phyloP scores from a whole-genome alignment of 306 rosid species.

The Morella rubra region DNA sequence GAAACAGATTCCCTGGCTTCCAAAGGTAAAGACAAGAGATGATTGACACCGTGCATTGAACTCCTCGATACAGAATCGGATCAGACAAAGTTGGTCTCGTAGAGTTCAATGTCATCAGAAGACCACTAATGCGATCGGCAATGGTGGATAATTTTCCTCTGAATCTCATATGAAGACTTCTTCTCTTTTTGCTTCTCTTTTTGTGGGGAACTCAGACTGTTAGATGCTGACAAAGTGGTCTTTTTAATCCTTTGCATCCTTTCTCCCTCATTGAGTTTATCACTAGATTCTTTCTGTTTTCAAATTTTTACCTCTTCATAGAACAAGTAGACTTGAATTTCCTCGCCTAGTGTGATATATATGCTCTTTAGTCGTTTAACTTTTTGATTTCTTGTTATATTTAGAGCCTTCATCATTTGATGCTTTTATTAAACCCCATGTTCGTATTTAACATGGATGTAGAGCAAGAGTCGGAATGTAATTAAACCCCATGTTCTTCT shows the following conservation, averaged over 20 bases:
- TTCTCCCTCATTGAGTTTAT: not conserved
- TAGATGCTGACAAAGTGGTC: not conserved
- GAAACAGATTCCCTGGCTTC: constrained; percentile 49
- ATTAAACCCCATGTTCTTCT: too few species aligned
- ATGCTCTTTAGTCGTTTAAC: not conserved
- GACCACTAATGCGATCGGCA: not conserved
- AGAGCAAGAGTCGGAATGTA: not conserved
- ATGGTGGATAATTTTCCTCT: constrained; percentile 9
- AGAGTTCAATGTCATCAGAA: not conserved
- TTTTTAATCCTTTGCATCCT: not conserved
- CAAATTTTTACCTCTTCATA: not conserved
- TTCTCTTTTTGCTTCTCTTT: not conserved
- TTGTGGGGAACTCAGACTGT: not conserved
- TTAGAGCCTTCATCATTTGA: not conserved
- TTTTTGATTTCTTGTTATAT: not conserved
- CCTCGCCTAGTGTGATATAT: not conserved
- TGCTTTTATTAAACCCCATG: not conserved
- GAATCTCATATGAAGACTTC: constrained; percentile 16
- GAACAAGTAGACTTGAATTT: not conserved
- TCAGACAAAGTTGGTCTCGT: not conserved
- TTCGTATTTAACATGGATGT: not conserved
- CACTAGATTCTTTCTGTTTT: not conserved
- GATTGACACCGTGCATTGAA: constrained; percentile 13
- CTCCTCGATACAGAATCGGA: not conserved
- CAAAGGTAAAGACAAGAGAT: constrained; percentile 41